Evolutionary conservation across 1,139 yeast genomes (phyloP).

Genomic region (Kodamaea alishanica): DNA sequence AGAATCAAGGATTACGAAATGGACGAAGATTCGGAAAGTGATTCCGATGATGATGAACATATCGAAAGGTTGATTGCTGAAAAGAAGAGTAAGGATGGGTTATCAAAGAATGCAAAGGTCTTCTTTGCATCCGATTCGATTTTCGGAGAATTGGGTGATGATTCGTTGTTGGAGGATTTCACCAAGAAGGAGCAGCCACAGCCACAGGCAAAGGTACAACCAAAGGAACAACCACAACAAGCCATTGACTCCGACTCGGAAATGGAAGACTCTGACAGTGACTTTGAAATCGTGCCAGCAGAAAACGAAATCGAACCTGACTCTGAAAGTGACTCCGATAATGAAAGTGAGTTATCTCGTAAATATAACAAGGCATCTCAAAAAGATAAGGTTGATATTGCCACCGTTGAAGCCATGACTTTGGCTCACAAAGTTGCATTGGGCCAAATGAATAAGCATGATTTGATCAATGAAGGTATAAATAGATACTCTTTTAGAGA

Average conservation of each 20-base stretch:
- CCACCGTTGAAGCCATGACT: constrained; percentile 97
- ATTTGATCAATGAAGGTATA: constrained; percentile 84
- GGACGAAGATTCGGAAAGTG: constrained; percentile 43
- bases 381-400: constrained; percentile 68
- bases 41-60: constrained; percentile 73
- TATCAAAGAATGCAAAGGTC: constrained; percentile 69
- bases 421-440: constrained; percentile 93
- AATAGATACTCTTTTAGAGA: constrained; percentile 91
- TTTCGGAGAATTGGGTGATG: constrained; percentile 61
- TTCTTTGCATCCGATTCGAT: constrained; percentile 75
- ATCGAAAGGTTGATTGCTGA: constrained; percentile 57
- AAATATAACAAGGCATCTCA: constrained; percentile 41
- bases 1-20: constrained; percentile 44
- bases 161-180: constrained; percentile 32
- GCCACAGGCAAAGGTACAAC: constrained; percentile 1
- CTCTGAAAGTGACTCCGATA: constrained; percentile 48
- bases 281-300: constrained; percentile 21
- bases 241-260: constrained; percentile 16
- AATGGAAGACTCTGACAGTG: constrained; percentile 11
- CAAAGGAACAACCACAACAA: neutral
- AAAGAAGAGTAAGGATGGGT: constrained; percentile 43
- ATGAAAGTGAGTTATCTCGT: constrained; percentile 34
- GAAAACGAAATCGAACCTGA: constrained; percentile 14
- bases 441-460: constrained; percentile 80
- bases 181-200: constrained; percentile 12